Conservation (phyloP, 352 stramenopile genomes). For the Globisporangium okanoganense region DNA sequence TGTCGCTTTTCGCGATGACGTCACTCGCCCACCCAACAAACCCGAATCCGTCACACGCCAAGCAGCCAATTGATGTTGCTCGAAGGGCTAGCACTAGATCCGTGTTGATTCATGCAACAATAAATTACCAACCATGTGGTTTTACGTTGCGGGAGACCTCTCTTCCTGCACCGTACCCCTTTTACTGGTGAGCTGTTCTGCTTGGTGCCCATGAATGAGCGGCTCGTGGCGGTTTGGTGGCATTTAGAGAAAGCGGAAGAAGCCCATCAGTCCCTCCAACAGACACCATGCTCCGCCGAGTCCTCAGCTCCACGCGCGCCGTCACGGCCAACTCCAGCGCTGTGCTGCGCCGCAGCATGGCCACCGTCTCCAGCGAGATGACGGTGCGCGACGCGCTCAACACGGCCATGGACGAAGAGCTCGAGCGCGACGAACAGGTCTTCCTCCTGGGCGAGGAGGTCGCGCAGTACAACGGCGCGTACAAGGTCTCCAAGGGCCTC, state of each 20-base stretch:
- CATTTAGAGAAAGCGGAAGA: constrained; percentile 15
- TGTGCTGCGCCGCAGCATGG: constrained; percentile 61
- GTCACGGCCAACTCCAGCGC: constrained; percentile 12
- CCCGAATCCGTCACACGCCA: not conserved
- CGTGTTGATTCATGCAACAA: not conserved
- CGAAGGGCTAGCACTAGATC: not conserved
- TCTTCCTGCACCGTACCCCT: constrained; percentile 2
- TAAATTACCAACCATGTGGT: not conserved
- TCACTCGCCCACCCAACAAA: constrained; percentile 4
- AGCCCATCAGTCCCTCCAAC: constrained; percentile 13
- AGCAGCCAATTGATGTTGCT: not conserved
- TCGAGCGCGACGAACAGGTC: constrained; percentile 94
- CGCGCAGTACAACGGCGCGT: constrained; percentile 99
- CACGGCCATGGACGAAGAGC: constrained; percentile 98
- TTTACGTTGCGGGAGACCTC: constrained; percentile 10
- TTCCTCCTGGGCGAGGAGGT: constrained; percentile 98
- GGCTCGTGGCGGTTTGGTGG: not conserved
- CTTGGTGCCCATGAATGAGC: constrained; percentile 15
- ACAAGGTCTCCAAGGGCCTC: constrained; percentile 98
- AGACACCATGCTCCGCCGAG: constrained; percentile 29
- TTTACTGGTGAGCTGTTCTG: constrained; percentile 17
- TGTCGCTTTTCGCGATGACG: constrained; percentile 1
- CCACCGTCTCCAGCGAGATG: constrained; percentile 83
- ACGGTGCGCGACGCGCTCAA: constrained; percentile 99
- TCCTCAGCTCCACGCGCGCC: constrained; percentile 37